Percentiles rank a stretch among this genome's conserved stretches.
Evolutionary conservation across 768 basidiomycete species (phyloP).

Genomic region (Tulasnella sp.): DNA sequence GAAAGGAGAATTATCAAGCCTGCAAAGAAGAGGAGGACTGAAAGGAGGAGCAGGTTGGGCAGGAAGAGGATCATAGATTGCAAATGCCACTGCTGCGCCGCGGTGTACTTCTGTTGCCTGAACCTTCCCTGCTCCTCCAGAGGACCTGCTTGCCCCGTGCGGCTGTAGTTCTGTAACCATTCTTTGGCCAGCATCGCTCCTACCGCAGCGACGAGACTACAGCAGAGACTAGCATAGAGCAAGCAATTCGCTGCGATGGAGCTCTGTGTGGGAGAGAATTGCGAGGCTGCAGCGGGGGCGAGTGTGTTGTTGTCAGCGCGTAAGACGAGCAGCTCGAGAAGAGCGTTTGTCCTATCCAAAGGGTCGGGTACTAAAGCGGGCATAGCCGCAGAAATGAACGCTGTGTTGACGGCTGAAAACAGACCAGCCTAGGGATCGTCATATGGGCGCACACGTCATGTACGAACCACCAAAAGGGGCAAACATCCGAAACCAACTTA

Average conservation of each 20-base stretch:
- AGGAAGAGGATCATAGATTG: conserved; percentile 1
- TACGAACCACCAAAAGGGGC: too few species aligned
- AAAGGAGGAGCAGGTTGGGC: conserved; percentile 7
- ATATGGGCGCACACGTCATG: too few species aligned
- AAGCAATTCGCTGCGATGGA: not conserved
- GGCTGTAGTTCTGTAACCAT: not conserved
- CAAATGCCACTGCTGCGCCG: not conserved
- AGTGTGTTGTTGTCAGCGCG: not conserved
- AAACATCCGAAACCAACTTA: not conserved
- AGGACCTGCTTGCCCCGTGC: not conserved
- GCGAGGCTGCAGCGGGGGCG: not conserved
- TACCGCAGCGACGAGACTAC: not conserved
- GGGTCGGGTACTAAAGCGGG: not conserved
- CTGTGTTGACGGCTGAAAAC: not conserved
- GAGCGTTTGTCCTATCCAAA: not conserved
- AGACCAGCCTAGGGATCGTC: not conserved
- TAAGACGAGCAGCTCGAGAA: not conserved
- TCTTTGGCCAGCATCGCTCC: not conserved
- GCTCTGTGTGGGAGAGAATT: not conserved
- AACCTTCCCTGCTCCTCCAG: not conserved
- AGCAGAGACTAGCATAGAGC: not conserved
- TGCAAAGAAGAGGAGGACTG: conserved; percentile 17
- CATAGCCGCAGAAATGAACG: not conserved
- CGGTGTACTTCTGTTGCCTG: not conserved
- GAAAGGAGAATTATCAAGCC: not conserved